These are phyloP conservation scores for Biscutella laevigata DNA, from an alignment of 441 rosid species.

Conservation along the genomic window DNA sequence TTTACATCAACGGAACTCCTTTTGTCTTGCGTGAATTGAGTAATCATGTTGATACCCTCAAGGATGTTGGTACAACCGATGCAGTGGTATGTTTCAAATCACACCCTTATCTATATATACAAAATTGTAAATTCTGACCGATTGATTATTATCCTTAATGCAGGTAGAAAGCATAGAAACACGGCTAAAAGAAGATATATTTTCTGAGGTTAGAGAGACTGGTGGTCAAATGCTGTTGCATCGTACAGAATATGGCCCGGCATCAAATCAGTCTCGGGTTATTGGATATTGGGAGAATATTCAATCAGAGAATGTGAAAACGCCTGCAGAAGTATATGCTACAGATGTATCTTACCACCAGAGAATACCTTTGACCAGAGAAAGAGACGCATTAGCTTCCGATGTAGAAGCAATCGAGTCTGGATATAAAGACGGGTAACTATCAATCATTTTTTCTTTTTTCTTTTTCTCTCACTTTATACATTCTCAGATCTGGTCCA, in stretches of 20 bases:
- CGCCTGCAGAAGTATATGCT: slow-evolving; percentile 92
- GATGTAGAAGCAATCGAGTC: slow-evolving; percentile 84
- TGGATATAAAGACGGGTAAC: slow-evolving; percentile 76
- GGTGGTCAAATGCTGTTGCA: slow-evolving; percentile 91
- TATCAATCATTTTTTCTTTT: slow-evolving; percentile 13
- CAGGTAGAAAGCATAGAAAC: slow-evolving; percentile 94
- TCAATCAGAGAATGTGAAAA: slow-evolving; percentile 69
- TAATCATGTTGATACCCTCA: slow-evolving; percentile 90
- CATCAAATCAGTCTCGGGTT: slow-evolving; percentile 68
- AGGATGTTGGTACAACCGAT: slow-evolving; percentile 92
- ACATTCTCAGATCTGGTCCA: too few relatives aligned
- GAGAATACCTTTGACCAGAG: slow-evolving; percentile 93
- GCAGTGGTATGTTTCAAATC: slow-evolving; percentile 50
- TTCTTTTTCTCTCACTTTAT: background rate
- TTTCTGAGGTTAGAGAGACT: slow-evolving; percentile 62
- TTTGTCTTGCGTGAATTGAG: slow-evolving; percentile 89
- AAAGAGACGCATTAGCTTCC: slow-evolving; percentile 88
- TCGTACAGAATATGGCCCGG: slow-evolving; percentile 78
- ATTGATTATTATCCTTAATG: slow-evolving; percentile 15
- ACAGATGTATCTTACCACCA: slow-evolving; percentile 55
- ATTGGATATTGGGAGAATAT: slow-evolving; percentile 96
- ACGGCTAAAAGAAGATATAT: slow-evolving; percentile 81
- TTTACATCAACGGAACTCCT: slow-evolving; percentile 88
- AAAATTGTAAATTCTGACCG: background rate
- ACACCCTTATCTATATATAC: background rate